phyloP scores from a whole-genome alignment of 768 basidiomycete species.

The Xerocomellus chrysenteron region DNA sequence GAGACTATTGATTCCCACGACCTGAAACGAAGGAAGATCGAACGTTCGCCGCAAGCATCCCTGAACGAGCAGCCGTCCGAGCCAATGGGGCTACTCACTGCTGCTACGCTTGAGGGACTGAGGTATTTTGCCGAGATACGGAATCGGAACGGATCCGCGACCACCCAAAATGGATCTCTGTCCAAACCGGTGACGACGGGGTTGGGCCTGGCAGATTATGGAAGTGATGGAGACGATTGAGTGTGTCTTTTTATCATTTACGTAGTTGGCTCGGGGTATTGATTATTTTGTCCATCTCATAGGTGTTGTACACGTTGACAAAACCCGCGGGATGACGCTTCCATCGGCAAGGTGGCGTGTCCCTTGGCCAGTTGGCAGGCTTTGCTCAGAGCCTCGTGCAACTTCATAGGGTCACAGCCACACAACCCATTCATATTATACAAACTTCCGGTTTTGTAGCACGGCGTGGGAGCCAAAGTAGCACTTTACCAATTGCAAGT shows the following conservation, averaged over 20 bases:
- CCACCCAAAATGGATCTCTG: constrained; percentile 24
- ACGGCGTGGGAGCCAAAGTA: not conserved
- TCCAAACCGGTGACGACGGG: constrained; percentile 39
- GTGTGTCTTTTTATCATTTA: constrained; percentile 4
- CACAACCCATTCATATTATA: constrained; percentile 1
- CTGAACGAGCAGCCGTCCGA: constrained; percentile 34
- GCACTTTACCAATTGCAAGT: constrained; percentile 9
- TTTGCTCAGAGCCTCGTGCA: constrained; percentile 13
- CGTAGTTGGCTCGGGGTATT: constrained; percentile 4
- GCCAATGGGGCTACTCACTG: constrained; percentile 64
- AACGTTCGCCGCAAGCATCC: constrained; percentile 29
- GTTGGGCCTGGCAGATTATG: constrained; percentile 71
- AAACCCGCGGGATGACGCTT: not conserved
- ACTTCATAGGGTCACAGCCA: constrained; percentile 27
- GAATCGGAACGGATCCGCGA: constrained; percentile 51
- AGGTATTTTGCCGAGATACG: constrained; percentile 90
- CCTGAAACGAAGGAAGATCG: constrained; percentile 37
- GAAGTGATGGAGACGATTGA: constrained; percentile 65
- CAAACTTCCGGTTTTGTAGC: not conserved
- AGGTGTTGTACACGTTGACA: constrained; percentile 4
- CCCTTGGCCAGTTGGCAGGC: constrained; percentile 22
- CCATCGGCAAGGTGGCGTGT: constrained; percentile 14
- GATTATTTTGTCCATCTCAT: constrained; percentile 2
- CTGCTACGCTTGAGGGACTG: constrained; percentile 85
- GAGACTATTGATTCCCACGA: constrained; percentile 36